Percentiles rank a stretch among this genome's conserved stretches.
phyloP scores from a whole-genome alignment of 169 alveolate species.

The Babesia bovis region DNA sequence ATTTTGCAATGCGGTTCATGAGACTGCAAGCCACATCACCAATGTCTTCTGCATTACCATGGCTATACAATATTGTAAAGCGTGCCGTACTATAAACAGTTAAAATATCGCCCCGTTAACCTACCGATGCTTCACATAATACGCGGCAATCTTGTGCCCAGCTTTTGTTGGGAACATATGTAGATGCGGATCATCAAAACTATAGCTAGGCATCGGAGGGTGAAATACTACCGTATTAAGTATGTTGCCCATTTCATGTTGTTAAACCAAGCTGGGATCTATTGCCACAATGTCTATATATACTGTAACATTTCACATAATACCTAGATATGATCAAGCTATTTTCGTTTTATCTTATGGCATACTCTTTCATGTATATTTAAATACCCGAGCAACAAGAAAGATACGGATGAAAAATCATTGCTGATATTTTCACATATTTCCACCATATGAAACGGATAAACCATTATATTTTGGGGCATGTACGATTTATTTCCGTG shows the following conservation, averaged over 20 bases:
- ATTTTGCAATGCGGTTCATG: constrained; percentile 51
- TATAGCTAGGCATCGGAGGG: constrained; percentile 74
- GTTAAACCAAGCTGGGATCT: too few relatives aligned
- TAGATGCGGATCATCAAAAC: constrained; percentile 60
- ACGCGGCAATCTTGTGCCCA: constrained; percentile 72
- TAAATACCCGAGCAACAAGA: too few relatives aligned
- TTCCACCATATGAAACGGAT: too few relatives aligned
- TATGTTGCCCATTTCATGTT: constrained; percentile 75
- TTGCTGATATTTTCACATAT: too few relatives aligned
- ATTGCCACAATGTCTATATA: too few relatives aligned
- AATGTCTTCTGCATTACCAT: constrained; percentile 88
- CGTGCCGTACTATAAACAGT: constrained; percentile 59
- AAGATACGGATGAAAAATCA: too few relatives aligned
- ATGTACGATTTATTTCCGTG: too few relatives aligned
- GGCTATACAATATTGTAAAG: constrained; percentile 83
- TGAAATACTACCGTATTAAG: constrained; percentile 67
- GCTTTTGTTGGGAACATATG: constrained; percentile 74
- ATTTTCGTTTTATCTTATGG: too few relatives aligned
- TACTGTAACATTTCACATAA: too few relatives aligned
- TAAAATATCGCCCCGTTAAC: not conserved
- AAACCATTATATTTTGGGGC: too few relatives aligned
- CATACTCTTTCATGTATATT: too few relatives aligned
- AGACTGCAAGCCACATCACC: constrained; percentile 74
- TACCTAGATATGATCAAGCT: too few relatives aligned
- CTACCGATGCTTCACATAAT: constrained; percentile 65